phyloP scores from a whole-genome alignment of 2,329 filamentous ascomycete species.

The Orbilia brochopaga region DNA sequence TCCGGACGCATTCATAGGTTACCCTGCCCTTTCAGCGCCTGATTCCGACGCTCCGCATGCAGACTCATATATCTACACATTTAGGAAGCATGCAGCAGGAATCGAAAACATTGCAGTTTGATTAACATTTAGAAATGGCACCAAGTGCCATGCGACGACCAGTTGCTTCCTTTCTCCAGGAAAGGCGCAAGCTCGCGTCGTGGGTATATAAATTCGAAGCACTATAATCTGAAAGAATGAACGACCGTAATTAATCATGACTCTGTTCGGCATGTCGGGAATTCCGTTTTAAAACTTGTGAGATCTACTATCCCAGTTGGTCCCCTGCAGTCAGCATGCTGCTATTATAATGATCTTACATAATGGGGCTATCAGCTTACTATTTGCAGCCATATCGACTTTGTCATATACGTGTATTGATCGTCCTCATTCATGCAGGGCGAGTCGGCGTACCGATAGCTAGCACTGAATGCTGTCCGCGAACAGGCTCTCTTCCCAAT shows the following conservation, averaged over 20 bases:
- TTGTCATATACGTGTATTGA: slow-evolving; percentile 16
- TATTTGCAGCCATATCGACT: slow-evolving; percentile 44
- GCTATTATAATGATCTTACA: not conserved
- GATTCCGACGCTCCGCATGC: no score
- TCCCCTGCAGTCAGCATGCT: slow-evolving; percentile 4
- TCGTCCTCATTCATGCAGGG: slow-evolving; percentile 18
- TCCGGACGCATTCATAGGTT: no score
- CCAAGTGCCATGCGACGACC: not conserved
- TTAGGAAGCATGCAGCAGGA: no score
- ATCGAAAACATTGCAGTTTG: no score
- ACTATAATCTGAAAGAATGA: not conserved
- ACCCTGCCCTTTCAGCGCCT: no score
- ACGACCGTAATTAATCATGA: no score
- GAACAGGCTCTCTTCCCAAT: slow-evolving; percentile 22
- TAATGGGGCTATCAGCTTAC: slow-evolving; percentile 22
- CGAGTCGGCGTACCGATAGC: slow-evolving; percentile 31
- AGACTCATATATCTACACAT: no score
- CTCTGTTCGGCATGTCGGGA: slow-evolving; percentile 4
- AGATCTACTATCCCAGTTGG: slow-evolving; percentile 34
- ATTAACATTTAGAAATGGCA: no score
- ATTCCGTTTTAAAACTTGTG: slow-evolving; percentile 21
- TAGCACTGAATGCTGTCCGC: slow-evolving; percentile 44
- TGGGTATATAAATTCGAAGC: not conserved
- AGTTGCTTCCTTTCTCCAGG: slow-evolving; percentile 17
- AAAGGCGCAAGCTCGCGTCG: slow-evolving; percentile 11